These are phyloP conservation scores for Nitzschia inconspicua DNA, from an alignment of 108 stramenopile species.

Conservation along the genomic window DNA sequence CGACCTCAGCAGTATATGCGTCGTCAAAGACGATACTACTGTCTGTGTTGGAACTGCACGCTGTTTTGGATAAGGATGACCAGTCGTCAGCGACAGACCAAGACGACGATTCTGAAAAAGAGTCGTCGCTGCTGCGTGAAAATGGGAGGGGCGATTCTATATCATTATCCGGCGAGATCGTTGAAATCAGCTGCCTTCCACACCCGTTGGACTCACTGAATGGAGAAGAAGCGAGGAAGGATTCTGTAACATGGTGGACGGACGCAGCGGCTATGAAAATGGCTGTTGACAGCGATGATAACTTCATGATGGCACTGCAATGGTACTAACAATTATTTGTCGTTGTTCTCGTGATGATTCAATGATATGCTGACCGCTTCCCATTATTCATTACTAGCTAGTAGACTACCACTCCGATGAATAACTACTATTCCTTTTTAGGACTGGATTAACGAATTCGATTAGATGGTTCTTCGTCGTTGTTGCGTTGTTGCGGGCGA, in stretches of 20 bases:
- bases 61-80: conserved; percentile 28
- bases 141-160: neutral
- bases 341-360: too few species aligned
- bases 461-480: too few species aligned
- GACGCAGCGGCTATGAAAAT: neutral
- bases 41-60: conserved; percentile 4
- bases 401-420: too few species aligned
- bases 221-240: neutral
- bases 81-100: conserved; percentile 47
- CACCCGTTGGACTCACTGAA: too few species aligned
- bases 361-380: too few species aligned
- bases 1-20: conserved; percentile 17
- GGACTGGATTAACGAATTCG: too few species aligned
- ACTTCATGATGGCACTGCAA: too few species aligned
- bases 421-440: too few species aligned
- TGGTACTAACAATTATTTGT: too few species aligned
- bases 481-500: too few species aligned
- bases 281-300: too few species aligned
- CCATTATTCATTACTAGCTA: too few species aligned
- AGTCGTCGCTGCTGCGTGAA: neutral
- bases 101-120: neutral
- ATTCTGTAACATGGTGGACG: neutral
- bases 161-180: neutral
- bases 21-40: conserved; percentile 8
- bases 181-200: neutral